Evolutionary conservation across 768 basidiomycete species (phyloP).

Genomic region (Xerocomus spinulosus): DNA sequence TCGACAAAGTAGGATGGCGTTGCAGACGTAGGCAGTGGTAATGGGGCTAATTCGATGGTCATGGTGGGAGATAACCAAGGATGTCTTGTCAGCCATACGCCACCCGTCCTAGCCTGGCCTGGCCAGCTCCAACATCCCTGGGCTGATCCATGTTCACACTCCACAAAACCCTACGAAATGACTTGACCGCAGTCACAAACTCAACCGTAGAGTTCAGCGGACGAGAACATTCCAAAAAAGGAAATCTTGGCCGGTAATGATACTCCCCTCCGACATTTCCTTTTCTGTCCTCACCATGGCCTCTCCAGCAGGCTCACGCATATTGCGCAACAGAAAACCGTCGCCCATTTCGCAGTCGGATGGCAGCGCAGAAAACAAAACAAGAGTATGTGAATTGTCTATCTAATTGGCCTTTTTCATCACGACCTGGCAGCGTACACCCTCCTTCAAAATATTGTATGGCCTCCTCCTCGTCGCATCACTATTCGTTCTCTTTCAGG

Average conservation of each 20-base stretch:
- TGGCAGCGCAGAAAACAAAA: background rate
- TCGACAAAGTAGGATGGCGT: slow-evolving; percentile 60
- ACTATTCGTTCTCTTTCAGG: slow-evolving; percentile 19
- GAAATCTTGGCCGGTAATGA: background rate
- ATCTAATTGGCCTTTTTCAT: background rate
- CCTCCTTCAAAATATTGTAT: slow-evolving; percentile 7
- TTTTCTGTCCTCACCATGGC: slow-evolving; percentile 7
- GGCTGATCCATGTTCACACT: background rate
- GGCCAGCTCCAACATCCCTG: no score
- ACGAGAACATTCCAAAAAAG: background rate
- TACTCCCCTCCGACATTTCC: slow-evolving; percentile 4
- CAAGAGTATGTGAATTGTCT: slow-evolving; percentile 5
- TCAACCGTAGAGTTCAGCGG: background rate
- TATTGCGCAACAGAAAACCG: slow-evolving; percentile 25
- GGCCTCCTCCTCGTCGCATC: slow-evolving; percentile 5
- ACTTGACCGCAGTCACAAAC: background rate
- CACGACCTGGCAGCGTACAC: background rate
- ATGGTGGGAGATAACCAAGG: slow-evolving; percentile 31
- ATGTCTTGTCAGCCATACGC: no score
- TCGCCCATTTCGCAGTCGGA: background rate
- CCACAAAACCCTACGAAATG: background rate
- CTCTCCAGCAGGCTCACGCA: slow-evolving; percentile 11
- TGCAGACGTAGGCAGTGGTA: slow-evolving; percentile 70
- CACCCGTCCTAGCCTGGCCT: no score
- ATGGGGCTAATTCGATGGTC: slow-evolving; percentile 61